These are phyloP conservation scores for Raddia guianensis DNA, from an alignment of 176 grass and related monocot genomes.

Conservation along the genomic window DNA sequence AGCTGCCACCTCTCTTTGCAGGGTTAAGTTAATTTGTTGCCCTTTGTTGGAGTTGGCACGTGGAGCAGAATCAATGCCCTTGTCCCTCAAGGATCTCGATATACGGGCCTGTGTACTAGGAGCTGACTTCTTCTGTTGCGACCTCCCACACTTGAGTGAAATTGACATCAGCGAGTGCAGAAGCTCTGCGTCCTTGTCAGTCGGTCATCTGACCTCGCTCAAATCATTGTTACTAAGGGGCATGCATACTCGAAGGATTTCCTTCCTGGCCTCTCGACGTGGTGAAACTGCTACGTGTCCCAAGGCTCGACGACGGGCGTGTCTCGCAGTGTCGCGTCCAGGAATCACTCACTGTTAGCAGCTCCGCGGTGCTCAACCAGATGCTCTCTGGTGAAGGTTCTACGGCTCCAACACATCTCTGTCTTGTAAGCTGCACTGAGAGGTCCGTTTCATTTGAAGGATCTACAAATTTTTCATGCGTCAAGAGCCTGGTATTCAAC, in stretches of 20 bases:
- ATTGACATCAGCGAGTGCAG: accelerated
- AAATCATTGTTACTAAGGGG: accelerated
- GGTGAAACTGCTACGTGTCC: neutral
- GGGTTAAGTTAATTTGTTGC: accelerated
- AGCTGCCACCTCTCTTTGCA: neutral
- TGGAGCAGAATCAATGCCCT: neutral
- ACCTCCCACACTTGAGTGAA: neutral
- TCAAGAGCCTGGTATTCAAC: accelerated
- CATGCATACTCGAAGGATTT: neutral
- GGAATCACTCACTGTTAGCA: accelerated
- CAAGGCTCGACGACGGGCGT: neutral
- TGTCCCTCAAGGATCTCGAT: accelerated
- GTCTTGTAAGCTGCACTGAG: neutral
- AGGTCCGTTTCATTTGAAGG: neutral
- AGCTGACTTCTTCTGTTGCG: neutral
- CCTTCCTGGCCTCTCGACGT: neutral
- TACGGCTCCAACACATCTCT: neutral
- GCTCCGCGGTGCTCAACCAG: neutral
- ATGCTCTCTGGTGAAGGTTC: slow-evolving; percentile 9
- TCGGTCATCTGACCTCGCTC: slow-evolving; percentile 1
- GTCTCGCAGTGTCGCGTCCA: neutral
- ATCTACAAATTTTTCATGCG: neutral
- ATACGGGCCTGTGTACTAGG: neutral
- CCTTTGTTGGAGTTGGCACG: neutral
- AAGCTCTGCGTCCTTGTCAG: neutral